Conservation (phyloP, 1,284 basidiomycete genomes). For the Sanghuangporus sanghuang region DNA sequence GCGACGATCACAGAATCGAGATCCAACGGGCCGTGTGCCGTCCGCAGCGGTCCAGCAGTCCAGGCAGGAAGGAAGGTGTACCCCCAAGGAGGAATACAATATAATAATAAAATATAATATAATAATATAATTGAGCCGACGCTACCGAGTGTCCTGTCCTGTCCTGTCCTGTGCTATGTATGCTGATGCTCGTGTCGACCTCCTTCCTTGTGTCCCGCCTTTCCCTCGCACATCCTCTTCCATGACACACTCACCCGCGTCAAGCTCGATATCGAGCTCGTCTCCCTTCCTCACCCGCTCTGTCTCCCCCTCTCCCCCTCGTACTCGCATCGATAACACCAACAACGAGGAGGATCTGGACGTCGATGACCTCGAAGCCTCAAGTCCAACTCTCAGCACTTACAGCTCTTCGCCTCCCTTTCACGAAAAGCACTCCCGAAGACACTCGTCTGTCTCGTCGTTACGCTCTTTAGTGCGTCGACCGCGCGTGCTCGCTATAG, state of each 20-base stretch:
- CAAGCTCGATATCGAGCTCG: background rate
- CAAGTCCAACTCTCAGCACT: background rate
- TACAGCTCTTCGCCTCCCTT: background rate
- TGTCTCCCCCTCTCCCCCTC: background rate
- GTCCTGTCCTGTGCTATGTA: background rate
- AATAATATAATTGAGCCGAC: background rate
- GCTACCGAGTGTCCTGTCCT: background rate
- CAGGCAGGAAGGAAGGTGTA: too few species aligned
- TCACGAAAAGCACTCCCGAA: background rate
- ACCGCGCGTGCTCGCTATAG: constrained; percentile 8
- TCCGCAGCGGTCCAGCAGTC: background rate
- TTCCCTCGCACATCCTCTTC: background rate
- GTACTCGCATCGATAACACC: background rate
- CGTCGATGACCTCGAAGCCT: constrained; percentile 11
- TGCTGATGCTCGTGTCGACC: background rate
- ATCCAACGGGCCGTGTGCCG: background rate
- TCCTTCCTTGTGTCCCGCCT: too few species aligned
- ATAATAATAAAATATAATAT: background rate
- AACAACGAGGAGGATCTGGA: background rate
- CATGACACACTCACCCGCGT: constrained; percentile 1
- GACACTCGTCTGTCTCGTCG: background rate
- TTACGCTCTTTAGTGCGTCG: background rate
- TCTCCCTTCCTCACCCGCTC: constrained; percentile 4
- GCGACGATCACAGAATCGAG: background rate
- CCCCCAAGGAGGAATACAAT: background rate